Base-by-base conservation (phyloP, 441 rosid species). In the Capsella rubella region DNA sequence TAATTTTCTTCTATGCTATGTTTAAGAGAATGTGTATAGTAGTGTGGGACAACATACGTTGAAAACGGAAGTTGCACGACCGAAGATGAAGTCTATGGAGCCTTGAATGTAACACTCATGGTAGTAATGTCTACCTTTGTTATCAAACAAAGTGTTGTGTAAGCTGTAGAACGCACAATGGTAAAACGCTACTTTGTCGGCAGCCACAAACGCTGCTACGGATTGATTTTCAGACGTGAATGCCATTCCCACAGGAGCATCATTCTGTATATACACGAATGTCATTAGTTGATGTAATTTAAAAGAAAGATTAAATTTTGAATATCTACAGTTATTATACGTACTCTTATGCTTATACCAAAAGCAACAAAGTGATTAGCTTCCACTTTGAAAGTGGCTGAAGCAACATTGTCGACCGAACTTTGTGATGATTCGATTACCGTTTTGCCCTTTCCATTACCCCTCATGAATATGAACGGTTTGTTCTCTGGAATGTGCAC, bases 191-290 rank as follows among this genome's bases (percentile, higher is more conserved):
- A 49, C 85, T 86, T 75, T 87, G 70, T 94, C 97, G 1, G 89
- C 93, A 11, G 87, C 96, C 32, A 89, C 98, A 75, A 89, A 78
- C 35, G 87, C 96, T 2, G 97, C 97, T 54, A 94, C 97, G 2
- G 98, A 91, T 70, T 94, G 98, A 78, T 91, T 93, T 16, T 93
- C 96, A 32, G 98, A 91, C 16, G 97, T 93, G 74, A 88, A 93
- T 29, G 97, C 98, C 71, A 87, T 74, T 25, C 96, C 97, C 0
- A 92, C 74, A 0, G 97, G 97, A 28, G 97, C 98, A 76, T 90
- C 96, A 53, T 91, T 91, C 98, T 93, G 82, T 71, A 32, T 21
- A 39, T 50, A 8, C 37, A 34, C 14, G 37, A 52, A 53, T 45
- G 40, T 55, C 56, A 64, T 49, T 62, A 5, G 1, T 46, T 40